Percentiles rank a stretch among this genome's conserved stretches.
Evolutionary conservation across 2,329 filamentous ascomycete species (phyloP).

Genomic region (Ascochyta rabiei): DNA sequence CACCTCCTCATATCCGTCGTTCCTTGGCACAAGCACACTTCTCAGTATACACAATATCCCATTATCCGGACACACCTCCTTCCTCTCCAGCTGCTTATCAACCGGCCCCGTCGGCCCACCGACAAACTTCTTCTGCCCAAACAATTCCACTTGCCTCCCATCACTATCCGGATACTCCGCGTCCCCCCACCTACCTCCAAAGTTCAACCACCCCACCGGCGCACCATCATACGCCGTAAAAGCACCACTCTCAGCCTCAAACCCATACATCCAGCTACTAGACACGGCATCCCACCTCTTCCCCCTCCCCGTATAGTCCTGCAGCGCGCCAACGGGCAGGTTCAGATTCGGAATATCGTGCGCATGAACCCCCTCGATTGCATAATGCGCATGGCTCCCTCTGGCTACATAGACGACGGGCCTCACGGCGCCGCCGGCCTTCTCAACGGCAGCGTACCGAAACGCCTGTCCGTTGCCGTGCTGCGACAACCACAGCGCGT

Average conservation of each 20-base stretch:
- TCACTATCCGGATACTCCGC: slow-evolving; percentile 61
- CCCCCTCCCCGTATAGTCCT: slow-evolving; percentile 63
- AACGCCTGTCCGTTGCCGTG: slow-evolving; percentile 69
- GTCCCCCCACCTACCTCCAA: slow-evolving; percentile 67
- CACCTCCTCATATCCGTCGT: not conserved
- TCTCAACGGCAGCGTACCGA: slow-evolving; percentile 58
- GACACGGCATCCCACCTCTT: slow-evolving; percentile 65
- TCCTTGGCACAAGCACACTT: slow-evolving; percentile 46
- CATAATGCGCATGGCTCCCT: slow-evolving; percentile 70
- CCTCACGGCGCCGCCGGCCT: slow-evolving; percentile 62
- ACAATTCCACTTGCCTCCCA: slow-evolving; percentile 54
- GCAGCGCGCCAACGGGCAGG: slow-evolving; percentile 57
- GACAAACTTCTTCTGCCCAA: slow-evolving; percentile 57
- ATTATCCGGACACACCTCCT: slow-evolving; percentile 62
- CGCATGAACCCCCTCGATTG: slow-evolving; percentile 64
- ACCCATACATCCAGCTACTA: slow-evolving; percentile 63
- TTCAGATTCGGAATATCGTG: slow-evolving; percentile 67
- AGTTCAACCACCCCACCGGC: slow-evolving; percentile 63
- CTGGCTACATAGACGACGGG: slow-evolving; percentile 65
- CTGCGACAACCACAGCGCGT: slow-evolving; percentile 67
- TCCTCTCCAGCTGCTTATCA: slow-evolving; percentile 64
- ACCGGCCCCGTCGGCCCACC: slow-evolving; percentile 66
- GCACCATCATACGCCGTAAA: slow-evolving; percentile 57
- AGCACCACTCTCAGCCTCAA: slow-evolving; percentile 47
- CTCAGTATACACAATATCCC: slow-evolving; percentile 54